Percentiles rank a stretch among this genome's conserved stretches.
phyloP scores from a whole-genome alignment of 2,329 filamentous ascomycete genomes.

The Chaetomium strumarium region DNA sequence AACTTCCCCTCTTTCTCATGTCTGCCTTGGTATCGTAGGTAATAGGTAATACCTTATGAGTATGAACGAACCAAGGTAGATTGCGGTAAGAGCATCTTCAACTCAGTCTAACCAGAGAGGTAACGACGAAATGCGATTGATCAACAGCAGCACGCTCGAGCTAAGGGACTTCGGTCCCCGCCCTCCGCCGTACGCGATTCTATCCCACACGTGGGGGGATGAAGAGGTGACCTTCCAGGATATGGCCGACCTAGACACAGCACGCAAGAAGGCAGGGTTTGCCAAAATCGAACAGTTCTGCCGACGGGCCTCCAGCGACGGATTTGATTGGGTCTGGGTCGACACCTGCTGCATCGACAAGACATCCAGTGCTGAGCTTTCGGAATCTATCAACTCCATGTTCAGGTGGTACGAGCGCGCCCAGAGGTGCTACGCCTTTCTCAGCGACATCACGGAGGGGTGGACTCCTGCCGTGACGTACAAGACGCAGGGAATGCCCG shows the following conservation, averaged over 20 bases:
- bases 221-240: conserved; percentile 9
- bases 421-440: too few relatives aligned
- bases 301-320: background rate
- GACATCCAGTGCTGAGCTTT: too few relatives aligned
- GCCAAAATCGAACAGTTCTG: conserved; percentile 3
- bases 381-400: background rate
- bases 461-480: too few relatives aligned
- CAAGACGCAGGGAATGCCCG: too few relatives aligned
- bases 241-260: background rate
- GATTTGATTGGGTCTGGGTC: background rate
- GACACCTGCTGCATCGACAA: too few relatives aligned
- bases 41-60: too few relatives aligned
- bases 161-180: background rate
- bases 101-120: background rate
- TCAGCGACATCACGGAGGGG: too few relatives aligned
- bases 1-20: too few relatives aligned
- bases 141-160: background rate
- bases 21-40: too few relatives aligned
- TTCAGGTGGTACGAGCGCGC: too few relatives aligned
- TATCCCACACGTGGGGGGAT: conserved; percentile 9
- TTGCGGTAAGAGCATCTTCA: too few relatives aligned
- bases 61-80: too few relatives aligned
- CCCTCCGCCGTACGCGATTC: conserved; percentile 14
- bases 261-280: conserved; percentile 1
- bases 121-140: conserved; percentile 5